A percentile compares a stretch with the other conserved stretches of the same genome.
These are phyloP conservation scores for Claviceps pusilla DNA, from an alignment of 2,329 filamentous ascomycete genomes.

Conservation along the genomic window DNA sequence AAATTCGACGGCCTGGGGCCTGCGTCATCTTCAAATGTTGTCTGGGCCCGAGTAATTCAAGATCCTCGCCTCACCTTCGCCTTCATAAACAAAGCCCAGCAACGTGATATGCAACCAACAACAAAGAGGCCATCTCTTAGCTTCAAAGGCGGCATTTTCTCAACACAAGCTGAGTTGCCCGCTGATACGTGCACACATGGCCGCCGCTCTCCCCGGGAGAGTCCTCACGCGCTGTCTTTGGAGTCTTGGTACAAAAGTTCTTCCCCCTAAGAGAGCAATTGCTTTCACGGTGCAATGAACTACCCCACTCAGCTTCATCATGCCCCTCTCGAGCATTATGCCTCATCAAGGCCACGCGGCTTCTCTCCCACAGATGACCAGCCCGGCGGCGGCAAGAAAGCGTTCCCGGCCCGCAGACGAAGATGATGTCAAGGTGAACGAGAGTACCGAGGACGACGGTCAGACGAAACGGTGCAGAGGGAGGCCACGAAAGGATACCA, in stretches of 20 bases:
- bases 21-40: no score
- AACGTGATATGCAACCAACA: background rate
- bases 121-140: background rate
- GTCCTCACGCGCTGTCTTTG: background rate
- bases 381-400: background rate
- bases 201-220: background rate
- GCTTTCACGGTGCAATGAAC: background rate
- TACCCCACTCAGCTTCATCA: background rate
- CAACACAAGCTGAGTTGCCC: background rate
- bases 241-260: background rate
- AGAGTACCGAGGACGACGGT: constrained; percentile 23
- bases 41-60: background rate
- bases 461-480: constrained; percentile 51
- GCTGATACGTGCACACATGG: background rate
- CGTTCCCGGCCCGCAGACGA: constrained; percentile 10
- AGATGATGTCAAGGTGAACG: constrained; percentile 2
- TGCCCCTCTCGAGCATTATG: background rate
- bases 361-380: background rate
- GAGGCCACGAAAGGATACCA: constrained; percentile 59
- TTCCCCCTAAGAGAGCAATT: background rate
- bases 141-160: background rate
- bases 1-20: no score
- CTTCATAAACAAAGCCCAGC: background rate
- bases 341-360: background rate
- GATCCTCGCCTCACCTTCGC: background rate